A percentile compares a stretch with the other conserved stretches of the same genome.
Evolutionary conservation across 768 basidiomycete genomes (phyloP).

Genomic region (Kondoa subrosea): DNA sequence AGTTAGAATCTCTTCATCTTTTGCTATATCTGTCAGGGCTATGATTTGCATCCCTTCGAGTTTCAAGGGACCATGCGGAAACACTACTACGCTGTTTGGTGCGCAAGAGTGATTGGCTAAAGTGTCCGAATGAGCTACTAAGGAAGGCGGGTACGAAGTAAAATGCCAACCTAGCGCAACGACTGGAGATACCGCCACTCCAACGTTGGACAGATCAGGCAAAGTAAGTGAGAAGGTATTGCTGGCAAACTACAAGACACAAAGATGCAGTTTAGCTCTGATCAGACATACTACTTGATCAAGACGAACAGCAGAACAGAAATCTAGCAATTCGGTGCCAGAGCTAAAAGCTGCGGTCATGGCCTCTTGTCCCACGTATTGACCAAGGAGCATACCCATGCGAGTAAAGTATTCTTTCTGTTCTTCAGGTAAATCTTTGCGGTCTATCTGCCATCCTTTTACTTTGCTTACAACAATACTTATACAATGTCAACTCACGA

Average conservation of each 20-base stretch:
- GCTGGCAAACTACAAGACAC: constrained; percentile 51
- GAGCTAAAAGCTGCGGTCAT: constrained; percentile 14
- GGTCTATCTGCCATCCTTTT: background rate
- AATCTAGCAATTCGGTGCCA: constrained; percentile 26
- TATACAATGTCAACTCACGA: background rate
- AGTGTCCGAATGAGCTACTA: background rate
- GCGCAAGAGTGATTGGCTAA: constrained; percentile 42
- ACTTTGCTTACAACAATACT: background rate
- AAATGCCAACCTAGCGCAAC: constrained; percentile 42
- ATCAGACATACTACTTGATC: background rate
- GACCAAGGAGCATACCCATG: constrained; percentile 27
- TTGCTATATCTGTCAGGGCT: constrained; percentile 47
- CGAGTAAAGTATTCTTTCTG: constrained; percentile 27
- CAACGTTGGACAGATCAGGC: constrained; percentile 59
- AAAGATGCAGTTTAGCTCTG: no score
- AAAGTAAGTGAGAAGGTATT: constrained; percentile 79
- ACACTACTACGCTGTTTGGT: constrained; percentile 81
- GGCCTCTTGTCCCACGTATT: constrained; percentile 28
- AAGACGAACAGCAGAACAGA: constrained; percentile 30
- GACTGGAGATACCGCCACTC: constrained; percentile 62
- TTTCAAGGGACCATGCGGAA: constrained; percentile 39
- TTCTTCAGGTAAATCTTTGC: constrained; percentile 10
- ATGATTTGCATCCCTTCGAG: constrained; percentile 45
- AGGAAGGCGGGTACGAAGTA: constrained; percentile 48
- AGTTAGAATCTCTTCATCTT: constrained; percentile 63